Percentiles rank a stretch among this genome's conserved stretches.
Evolutionary conservation across 2,329 filamentous ascomycete species (phyloP).

Genomic region (Fusarium albosuccineum): DNA sequence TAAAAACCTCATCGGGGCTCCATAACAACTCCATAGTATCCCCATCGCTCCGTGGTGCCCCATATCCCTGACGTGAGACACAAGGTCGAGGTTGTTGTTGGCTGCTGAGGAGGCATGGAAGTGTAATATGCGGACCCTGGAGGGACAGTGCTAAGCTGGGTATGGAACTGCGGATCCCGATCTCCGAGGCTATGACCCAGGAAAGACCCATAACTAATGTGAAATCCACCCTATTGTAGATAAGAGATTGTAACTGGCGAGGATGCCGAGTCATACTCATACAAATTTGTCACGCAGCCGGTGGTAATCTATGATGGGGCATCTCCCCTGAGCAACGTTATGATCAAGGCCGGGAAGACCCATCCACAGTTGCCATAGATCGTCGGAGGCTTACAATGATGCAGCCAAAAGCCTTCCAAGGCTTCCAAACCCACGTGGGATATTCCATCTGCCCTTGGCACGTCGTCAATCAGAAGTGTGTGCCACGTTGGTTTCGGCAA

Average conservation of each 20-base stretch:
- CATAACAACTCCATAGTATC: neutral
- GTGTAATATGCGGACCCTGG: neutral
- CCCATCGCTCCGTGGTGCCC: too few relatives aligned
- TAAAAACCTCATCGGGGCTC: neutral
- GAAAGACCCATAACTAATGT: neutral
- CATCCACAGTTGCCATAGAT: too few relatives aligned
- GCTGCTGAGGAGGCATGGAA: neutral
- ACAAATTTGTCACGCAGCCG: too few relatives aligned
- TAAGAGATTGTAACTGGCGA: neutral
- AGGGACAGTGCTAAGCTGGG: neutral
- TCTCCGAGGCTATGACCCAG: neutral
- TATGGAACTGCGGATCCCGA: neutral
- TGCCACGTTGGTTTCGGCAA: neutral
- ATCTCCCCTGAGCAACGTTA: too few relatives aligned
- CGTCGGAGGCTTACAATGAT: too few relatives aligned
- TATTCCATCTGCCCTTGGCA: neutral
- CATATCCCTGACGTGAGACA: neutral
- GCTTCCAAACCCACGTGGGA: neutral
- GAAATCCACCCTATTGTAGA: neutral
- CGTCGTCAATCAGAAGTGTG: neutral
- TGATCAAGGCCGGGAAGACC: too few relatives aligned
- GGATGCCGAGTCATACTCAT: neutral
- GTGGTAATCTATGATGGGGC: too few relatives aligned
- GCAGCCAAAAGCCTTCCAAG: neutral
- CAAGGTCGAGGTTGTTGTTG: constrained; percentile 3